phyloP scores from a whole-genome alignment of 768 basidiomycete species.

The Russula virescens region DNA sequence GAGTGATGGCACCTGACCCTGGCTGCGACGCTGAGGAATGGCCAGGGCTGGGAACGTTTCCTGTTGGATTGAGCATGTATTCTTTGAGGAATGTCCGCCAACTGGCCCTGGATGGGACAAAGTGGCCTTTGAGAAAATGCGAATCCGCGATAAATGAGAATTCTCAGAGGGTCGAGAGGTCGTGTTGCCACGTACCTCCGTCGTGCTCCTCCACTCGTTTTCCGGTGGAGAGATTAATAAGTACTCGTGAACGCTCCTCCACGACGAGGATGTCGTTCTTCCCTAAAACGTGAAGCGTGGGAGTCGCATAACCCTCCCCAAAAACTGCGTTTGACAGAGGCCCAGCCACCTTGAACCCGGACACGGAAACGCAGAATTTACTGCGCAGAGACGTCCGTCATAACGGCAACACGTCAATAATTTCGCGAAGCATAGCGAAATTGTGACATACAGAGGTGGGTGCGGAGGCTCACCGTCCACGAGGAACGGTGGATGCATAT shows the following conservation, averaged over 20 bases:
- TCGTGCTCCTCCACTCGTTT: conserved; percentile 69
- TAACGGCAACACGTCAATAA: conserved; percentile 3
- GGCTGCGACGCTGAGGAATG: conserved; percentile 32
- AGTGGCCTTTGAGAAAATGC: conserved; percentile 52
- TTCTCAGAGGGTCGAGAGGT: neutral
- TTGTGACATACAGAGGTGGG: conserved; percentile 57
- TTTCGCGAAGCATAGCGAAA: neutral
- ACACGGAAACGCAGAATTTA: conserved; percentile 67
- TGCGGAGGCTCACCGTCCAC: conserved; percentile 60
- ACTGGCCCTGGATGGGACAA: conserved; percentile 68
- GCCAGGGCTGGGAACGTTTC: conserved; percentile 42
- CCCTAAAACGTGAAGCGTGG: conserved; percentile 76
- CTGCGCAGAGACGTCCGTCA: conserved; percentile 32
- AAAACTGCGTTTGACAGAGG: conserved; percentile 48
- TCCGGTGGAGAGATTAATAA: conserved; percentile 50
- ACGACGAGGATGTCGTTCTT: conserved; percentile 68
- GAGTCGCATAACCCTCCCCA: conserved; percentile 51
- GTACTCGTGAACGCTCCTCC: conserved; percentile 55
- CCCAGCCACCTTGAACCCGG: conserved; percentile 55
- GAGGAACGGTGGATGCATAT: conserved; percentile 51
- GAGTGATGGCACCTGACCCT: conserved; percentile 46
- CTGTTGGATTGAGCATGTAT: conserved; percentile 52
- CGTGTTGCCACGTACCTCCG: conserved; percentile 50
- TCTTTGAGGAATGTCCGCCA: conserved; percentile 73
- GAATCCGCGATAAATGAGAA: neutral